Conservation (phyloP, 139 green algal genomes). For the Mychonastes homosphaera region DNA sequence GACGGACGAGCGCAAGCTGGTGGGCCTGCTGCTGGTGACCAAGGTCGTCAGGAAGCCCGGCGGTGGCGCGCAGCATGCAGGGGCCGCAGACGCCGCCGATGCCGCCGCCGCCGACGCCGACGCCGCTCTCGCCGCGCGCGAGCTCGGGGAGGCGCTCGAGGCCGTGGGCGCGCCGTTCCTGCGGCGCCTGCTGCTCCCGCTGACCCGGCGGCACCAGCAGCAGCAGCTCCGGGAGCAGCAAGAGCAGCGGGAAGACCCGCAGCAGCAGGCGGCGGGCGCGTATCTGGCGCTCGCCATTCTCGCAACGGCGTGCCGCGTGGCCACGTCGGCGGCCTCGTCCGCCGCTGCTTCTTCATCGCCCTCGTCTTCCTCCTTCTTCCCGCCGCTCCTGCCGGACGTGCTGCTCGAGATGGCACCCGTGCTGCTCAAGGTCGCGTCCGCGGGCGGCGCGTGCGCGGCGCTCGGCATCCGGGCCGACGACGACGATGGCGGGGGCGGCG, state of each 20-base stretch:
- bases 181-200: constrained; percentile 49
- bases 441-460: constrained; percentile 19
- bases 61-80: background rate
- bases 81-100: background rate
- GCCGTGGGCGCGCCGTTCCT: constrained; percentile 50
- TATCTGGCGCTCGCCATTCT: constrained; percentile 15
- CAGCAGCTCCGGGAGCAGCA: constrained; percentile 10
- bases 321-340: no score
- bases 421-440: constrained; percentile 33
- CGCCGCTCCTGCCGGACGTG: constrained; percentile 2
- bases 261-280: constrained; percentile 8
- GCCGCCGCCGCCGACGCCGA: no score
- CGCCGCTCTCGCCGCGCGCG: no score
- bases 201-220: constrained; percentile 19
- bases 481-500: background rate
- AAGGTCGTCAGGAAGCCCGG: constrained; percentile 9
- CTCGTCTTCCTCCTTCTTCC: no score
- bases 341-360: no score
- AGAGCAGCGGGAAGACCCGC: constrained; percentile 5
- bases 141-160: constrained; percentile 35
- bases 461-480: background rate
- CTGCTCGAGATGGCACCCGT: constrained; percentile 30
- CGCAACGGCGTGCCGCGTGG: no score
- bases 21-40: constrained; percentile 61
- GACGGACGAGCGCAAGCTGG: constrained; percentile 49